phyloP scores from a whole-genome alignment of 164 flowering plant species.

The Nymphaea colorata region DNA sequence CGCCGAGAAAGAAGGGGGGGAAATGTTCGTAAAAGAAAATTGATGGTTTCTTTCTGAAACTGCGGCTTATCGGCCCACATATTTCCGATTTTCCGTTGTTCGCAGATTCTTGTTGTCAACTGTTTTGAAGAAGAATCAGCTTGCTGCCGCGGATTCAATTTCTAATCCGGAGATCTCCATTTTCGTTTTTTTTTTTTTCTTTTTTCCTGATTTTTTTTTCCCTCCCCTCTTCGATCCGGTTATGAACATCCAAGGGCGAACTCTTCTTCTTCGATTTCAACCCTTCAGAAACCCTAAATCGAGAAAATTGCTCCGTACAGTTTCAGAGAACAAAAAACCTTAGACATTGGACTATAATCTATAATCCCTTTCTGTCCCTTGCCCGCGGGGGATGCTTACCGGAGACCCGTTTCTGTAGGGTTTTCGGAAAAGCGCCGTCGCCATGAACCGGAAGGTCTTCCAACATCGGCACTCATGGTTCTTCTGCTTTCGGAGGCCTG shows the following conservation, averaged over 20 bases:
- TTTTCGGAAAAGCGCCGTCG: background rate
- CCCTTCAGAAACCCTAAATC: background rate
- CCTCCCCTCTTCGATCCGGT: background rate
- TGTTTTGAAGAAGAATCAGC: no score
- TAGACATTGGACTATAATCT: no score
- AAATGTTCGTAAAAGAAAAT: background rate
- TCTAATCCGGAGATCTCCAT: background rate
- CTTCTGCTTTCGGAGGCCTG: conserved; percentile 18
- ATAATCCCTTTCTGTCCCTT: no score
- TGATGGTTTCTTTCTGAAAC: background rate
- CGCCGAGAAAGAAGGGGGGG: background rate
- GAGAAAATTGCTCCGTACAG: no score
- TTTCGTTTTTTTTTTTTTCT: no score
- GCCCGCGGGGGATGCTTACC: no score
- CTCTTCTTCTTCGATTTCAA: background rate
- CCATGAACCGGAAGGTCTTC: conserved; percentile 25
- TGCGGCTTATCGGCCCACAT: background rate
- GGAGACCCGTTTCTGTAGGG: no score
- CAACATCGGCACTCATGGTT: conserved; percentile 29
- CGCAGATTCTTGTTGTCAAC: no score
- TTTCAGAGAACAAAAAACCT: no score
- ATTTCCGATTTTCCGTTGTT: background rate
- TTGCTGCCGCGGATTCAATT: no score
- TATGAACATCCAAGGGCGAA: no score
- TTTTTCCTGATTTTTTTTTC: background rate